Conservation (phyloP, 225 moss, liverwort and hornwort genomes). For the Ulota crispa region DNA sequence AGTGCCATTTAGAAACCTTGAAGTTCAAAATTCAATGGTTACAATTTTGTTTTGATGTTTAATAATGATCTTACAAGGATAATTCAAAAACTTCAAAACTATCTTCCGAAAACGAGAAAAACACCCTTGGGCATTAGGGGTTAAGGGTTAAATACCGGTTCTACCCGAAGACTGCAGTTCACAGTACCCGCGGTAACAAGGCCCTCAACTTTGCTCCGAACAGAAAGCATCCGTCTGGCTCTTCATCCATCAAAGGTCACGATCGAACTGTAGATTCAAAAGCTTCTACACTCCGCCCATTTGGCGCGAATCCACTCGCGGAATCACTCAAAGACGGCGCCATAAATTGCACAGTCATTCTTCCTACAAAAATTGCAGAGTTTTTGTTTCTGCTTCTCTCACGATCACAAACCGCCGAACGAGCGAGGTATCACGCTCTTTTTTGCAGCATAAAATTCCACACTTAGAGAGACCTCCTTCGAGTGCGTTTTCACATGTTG, state of each 20-base stretch:
- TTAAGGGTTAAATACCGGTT: no score
- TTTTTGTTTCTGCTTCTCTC: no score
- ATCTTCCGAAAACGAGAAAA: no score
- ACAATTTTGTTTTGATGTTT: no score
- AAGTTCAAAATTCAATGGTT: no score
- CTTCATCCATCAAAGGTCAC: background rate
- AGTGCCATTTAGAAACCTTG: no score
- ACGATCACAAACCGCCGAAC: background rate
- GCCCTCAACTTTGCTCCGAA: background rate
- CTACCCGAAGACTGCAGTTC: no score
- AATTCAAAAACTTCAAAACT: no score
- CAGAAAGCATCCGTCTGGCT: background rate
- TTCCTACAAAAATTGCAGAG: accelerated
- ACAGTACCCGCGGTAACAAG: no score
- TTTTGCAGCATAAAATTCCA: background rate
- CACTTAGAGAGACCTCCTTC: background rate
- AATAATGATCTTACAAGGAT: no score
- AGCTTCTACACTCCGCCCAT: slow-evolving; percentile 5
- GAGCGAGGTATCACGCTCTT: background rate
- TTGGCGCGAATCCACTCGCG: background rate
- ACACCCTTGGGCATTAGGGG: no score
- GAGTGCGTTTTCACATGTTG: background rate
- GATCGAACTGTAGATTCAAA: background rate
- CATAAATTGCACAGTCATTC: background rate
- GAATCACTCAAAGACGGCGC: slow-evolving; percentile 22